Conservation (phyloP, 176 grass and related monocot genomes). For the Musa troglodytarum region DNA sequence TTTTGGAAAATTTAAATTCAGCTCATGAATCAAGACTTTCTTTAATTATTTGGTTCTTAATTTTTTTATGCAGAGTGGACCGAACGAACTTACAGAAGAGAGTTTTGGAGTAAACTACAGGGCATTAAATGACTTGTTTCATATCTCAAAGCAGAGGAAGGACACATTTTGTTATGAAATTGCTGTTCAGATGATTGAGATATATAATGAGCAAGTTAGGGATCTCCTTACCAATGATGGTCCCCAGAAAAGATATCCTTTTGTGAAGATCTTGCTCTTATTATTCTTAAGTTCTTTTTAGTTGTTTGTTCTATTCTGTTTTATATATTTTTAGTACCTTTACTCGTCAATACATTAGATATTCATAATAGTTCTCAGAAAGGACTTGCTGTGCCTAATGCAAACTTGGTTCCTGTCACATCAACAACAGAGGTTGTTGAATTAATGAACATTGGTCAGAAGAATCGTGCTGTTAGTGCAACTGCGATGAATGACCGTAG, state of each 20-base stretch:
- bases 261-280: not conserved
- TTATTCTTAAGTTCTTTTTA: not conserved
- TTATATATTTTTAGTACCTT: conserved; percentile 40
- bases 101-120: conserved; percentile 88
- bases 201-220: conserved; percentile 98
- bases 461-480: conserved; percentile 79
- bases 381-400: conserved; percentile 85
- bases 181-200: conserved; percentile 97
- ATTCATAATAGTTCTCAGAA: conserved; percentile 95
- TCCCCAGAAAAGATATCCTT: conserved; percentile 97
- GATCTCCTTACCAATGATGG: conserved; percentile 87
- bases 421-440: conserved; percentile 87
- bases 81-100: conserved; percentile 69
- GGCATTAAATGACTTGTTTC: conserved; percentile 89
- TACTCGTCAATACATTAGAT: conserved; percentile 68
- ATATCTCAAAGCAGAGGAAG: conserved; percentile 77
- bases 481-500: conserved; percentile 92
- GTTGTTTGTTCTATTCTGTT: not conserved
- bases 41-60: conserved; percentile 10
- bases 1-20: not conserved
- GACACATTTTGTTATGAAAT: conserved; percentile 79
- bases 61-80: conserved; percentile 57
- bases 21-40: not conserved
- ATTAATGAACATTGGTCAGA: conserved; percentile 86
- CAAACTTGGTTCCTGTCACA: conserved; percentile 60